Evolutionary conservation across 179 eudicot genomes (phyloP).

Genomic region (Beta corolliflora): DNA sequence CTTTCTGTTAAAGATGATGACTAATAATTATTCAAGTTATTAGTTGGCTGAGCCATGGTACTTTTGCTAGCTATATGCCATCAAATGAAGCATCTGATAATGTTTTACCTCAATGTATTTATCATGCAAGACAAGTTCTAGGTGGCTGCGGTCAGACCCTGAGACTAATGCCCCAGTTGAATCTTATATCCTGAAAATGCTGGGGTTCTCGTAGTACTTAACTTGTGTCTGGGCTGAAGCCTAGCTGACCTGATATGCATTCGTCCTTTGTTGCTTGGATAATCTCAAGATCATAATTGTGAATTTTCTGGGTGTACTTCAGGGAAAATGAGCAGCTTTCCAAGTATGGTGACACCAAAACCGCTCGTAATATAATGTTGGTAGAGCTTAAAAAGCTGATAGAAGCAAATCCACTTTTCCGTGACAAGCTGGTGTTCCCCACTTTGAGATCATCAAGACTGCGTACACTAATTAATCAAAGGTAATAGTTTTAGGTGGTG

Average conservation of each 20-base stretch:
- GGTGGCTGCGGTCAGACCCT: background rate
- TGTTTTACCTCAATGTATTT: background rate
- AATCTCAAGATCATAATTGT: background rate
- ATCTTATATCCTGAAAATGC: background rate
- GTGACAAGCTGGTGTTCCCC: slow-evolving; percentile 77
- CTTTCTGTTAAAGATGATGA: background rate
- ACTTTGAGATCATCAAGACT: slow-evolving; percentile 72
- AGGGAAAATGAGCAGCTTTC: slow-evolving; percentile 91
- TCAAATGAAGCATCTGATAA: background rate
- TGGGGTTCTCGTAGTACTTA: background rate
- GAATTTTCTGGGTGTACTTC: slow-evolving; percentile 15
- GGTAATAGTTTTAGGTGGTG: slow-evolving; percentile 39
- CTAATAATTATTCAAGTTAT: background rate
- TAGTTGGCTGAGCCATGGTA: background rate
- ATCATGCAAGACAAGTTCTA: background rate
- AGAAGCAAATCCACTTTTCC: slow-evolving; percentile 83
- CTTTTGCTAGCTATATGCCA: background rate
- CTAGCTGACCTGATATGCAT: too few relatives aligned
- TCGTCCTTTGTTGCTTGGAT: slow-evolving; percentile 2
- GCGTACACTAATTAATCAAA: slow-evolving; percentile 81
- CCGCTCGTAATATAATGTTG: slow-evolving; percentile 79
- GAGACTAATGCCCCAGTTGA: background rate
- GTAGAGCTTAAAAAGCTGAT: slow-evolving; percentile 75
- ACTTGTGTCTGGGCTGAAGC: too few relatives aligned
- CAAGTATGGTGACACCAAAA: slow-evolving; percentile 75